A percentile compares a stretch with the other conserved stretches of the same genome.
Evolutionary conservation across 805 yeast species (phyloP).

Genomic region (Yamadazyma scolyti): DNA sequence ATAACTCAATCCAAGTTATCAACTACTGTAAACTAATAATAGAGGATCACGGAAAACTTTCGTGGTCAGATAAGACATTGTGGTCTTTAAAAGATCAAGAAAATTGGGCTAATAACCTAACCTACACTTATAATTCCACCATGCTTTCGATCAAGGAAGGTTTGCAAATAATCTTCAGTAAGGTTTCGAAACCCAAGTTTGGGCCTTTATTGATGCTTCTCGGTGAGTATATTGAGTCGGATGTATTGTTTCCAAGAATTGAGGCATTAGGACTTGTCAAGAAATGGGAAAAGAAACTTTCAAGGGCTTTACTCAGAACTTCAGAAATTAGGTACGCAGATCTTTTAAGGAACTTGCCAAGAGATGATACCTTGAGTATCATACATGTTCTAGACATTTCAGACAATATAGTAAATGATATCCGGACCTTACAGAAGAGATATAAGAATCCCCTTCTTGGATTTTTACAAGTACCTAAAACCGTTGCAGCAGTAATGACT

Average conservation of each 20-base stretch:
- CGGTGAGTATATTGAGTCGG: constrained; percentile 48
- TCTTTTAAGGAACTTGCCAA: constrained; percentile 49
- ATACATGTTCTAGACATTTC: constrained; percentile 56
- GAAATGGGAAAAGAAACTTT: constrained; percentile 43
- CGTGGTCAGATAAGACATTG: constrained; percentile 26
- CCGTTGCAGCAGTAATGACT: constrained; percentile 46
- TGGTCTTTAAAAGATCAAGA: constrained; percentile 46
- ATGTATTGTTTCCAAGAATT: constrained; percentile 36
- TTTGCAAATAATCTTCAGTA: constrained; percentile 39
- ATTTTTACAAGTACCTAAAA: constrained; percentile 47
- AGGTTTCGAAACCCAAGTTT: constrained; percentile 51
- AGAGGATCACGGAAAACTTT: constrained; percentile 25
- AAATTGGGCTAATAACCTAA: constrained; percentile 46
- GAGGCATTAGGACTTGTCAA: constrained; percentile 34
- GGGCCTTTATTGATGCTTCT: constrained; percentile 49
- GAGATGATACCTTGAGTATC: constrained; percentile 49
- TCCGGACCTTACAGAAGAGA: constrained; percentile 52
- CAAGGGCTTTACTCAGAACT: constrained; percentile 30
- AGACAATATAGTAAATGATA: constrained; percentile 47
- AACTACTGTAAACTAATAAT: constrained; percentile 25
- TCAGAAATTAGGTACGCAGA: constrained; percentile 38
- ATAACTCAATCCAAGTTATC: constrained; percentile 21
- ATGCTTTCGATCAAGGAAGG: constrained; percentile 43
- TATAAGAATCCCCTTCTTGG: constrained; percentile 64
- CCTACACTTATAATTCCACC: constrained; percentile 42